These are phyloP conservation scores for Incumbomyces lentus DNA, from an alignment of 2,329 filamentous ascomycete genomes.

Conservation along the genomic window DNA sequence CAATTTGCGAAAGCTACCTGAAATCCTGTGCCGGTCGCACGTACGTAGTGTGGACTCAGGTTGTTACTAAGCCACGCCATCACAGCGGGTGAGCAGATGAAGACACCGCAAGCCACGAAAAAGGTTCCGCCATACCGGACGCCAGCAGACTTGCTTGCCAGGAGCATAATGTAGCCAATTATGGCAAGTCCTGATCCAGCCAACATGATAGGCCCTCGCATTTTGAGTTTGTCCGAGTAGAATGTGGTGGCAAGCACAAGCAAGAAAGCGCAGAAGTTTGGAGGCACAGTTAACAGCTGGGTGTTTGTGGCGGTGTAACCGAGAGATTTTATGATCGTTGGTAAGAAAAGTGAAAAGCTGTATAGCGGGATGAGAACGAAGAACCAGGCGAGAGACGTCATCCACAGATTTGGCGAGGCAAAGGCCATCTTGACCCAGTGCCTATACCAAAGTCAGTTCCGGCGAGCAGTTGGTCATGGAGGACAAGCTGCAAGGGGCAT, in stretches of 20 bases:
- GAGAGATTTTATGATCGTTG: constrained; percentile 24
- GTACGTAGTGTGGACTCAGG: constrained; percentile 15
- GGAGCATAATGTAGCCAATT: constrained; percentile 29
- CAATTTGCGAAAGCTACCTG: constrained; percentile 58
- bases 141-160: constrained; percentile 22
- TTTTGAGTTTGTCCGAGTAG: constrained; percentile 26
- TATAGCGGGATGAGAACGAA: constrained; percentile 24
- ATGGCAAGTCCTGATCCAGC: constrained; percentile 25
- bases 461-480: too few relatives aligned
- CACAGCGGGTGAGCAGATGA: constrained; percentile 11
- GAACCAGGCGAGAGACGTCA: constrained; percentile 20
- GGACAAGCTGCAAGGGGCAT: too few relatives aligned
- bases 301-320: constrained; percentile 22
- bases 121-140: constrained; percentile 31
- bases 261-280: constrained; percentile 13
- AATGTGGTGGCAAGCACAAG: constrained; percentile 26
- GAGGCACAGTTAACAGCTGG: constrained; percentile 18
- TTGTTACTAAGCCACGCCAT: constrained; percentile 37
- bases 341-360: constrained; percentile 21
- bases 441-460: too few relatives aligned
- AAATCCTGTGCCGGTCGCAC: constrained; percentile 34
- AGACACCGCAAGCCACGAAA: constrained; percentile 26
- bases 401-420: constrained; percentile 23
- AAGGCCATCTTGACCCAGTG: constrained; percentile 30
- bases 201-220: constrained; percentile 26